These are phyloP conservation scores for Pseudoscleropodium purum DNA, from an alignment of 225 moss, liverwort and hornwort genomes.

Conservation along the genomic window DNA sequence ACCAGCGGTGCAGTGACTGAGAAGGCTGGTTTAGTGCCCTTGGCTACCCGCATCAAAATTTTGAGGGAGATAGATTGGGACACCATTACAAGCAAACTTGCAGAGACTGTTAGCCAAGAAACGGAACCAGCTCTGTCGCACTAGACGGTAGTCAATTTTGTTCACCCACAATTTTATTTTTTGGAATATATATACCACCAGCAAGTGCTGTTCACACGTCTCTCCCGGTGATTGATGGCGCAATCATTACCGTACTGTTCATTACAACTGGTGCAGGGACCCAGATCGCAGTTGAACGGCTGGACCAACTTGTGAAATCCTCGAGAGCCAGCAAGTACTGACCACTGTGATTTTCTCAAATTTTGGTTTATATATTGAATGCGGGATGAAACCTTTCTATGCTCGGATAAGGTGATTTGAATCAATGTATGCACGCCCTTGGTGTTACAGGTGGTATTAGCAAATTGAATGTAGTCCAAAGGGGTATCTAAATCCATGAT, in stretches of 20 bases:
- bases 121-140: constrained; percentile 36
- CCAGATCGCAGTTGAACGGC: background rate
- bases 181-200: background rate
- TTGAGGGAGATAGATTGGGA: constrained; percentile 72
- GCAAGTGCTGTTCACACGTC: background rate
- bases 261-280: background rate
- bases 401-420: background rate
- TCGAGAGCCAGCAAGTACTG: background rate
- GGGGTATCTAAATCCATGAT: background rate
- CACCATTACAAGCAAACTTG: constrained; percentile 32
- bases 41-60: constrained; percentile 53
- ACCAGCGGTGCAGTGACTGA: constrained; percentile 39
- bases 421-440: background rate
- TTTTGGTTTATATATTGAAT: background rate
- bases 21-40: constrained; percentile 45
- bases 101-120: constrained; percentile 6
- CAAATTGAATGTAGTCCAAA: background rate
- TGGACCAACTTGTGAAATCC: background rate
- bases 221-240: background rate
- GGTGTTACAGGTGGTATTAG: background rate
- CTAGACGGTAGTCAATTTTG: background rate
- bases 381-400: background rate
- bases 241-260: background rate
- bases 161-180: background rate
- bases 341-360: background rate